These are phyloP conservation scores for Sequoia sempervirens DNA, from an alignment of 75 land plant genomes.

Conservation along the genomic window DNA sequence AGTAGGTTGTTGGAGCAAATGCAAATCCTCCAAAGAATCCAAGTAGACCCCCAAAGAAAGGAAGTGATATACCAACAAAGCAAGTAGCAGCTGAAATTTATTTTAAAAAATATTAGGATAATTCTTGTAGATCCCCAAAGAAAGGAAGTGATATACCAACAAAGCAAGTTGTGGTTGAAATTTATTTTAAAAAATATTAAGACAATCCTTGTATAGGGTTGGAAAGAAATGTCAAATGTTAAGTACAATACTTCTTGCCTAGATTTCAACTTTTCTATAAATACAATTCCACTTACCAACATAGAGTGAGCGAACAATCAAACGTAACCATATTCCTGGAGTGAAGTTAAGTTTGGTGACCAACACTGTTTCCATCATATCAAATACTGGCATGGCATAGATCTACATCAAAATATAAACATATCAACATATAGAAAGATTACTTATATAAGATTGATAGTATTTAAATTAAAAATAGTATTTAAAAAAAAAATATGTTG, in stretches of 20 bases:
- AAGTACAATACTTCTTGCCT: not conserved
- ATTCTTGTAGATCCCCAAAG: conserved; percentile 60
- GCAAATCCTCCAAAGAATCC: conserved; percentile 77
- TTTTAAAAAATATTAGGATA: too few species aligned
- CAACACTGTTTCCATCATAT: conserved; percentile 50
- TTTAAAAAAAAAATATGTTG: too few species aligned
- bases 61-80: conserved; percentile 50
- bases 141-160: conserved; percentile 55
- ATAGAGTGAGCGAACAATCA: conserved; percentile 43
- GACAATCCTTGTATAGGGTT: not conserved
- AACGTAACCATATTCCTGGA: conserved; percentile 45
- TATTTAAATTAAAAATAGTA: too few species aligned
- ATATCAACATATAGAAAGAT: too few species aligned
- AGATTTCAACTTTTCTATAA: not conserved
- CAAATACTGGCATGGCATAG: conserved; percentile 78
- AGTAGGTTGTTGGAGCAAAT: conserved; percentile 75
- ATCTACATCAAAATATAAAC: conserved; percentile 30
- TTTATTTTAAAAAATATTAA: not conserved
- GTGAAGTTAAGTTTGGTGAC: conserved; percentile 36
- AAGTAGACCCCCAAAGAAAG: conserved; percentile 66
- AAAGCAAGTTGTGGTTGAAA: conserved; percentile 55
- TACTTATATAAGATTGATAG: too few species aligned
- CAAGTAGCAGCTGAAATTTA: conserved; percentile 43
- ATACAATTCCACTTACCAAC: conserved; percentile 45
- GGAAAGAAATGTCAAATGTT: not conserved